Conservation (phyloP, 768 basidiomycete genomes). For the Pleurotus platypus region DNA sequence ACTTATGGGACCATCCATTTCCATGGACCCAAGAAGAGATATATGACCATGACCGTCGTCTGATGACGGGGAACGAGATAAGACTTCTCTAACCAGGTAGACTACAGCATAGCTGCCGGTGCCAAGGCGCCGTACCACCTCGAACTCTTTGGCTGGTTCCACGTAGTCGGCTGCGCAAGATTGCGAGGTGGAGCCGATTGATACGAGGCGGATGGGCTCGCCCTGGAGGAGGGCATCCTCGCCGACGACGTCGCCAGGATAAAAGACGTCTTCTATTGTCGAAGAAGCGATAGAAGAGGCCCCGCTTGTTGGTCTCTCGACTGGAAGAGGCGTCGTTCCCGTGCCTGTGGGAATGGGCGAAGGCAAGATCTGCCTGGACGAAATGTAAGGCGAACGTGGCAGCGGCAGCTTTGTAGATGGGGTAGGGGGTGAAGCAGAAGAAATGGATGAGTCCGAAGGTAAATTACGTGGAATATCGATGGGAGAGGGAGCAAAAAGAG, state of each 20-base stretch:
- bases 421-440: constrained; percentile 21
- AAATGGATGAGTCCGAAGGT: constrained; percentile 11
- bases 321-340: constrained; percentile 19
- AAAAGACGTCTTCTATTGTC: constrained; percentile 58
- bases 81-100: constrained; percentile 82
- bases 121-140: constrained; percentile 84
- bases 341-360: constrained; percentile 24
- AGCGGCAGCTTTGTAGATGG: constrained; percentile 29
- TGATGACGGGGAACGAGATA: constrained; percentile 43
- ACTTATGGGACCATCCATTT: constrained; percentile 38
- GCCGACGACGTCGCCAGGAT: constrained; percentile 71
- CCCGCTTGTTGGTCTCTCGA: constrained; percentile 22
- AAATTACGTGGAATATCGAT: constrained; percentile 22
- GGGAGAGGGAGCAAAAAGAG: constrained; percentile 17
- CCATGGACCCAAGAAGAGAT: constrained; percentile 52
- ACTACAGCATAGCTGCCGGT: constrained; percentile 93
- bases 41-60: constrained; percentile 47
- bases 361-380: constrained; percentile 27
- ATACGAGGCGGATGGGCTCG: constrained; percentile 59
- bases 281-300: constrained; percentile 35
- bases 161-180: constrained; percentile 29
- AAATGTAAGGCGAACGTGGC: constrained; percentile 32
- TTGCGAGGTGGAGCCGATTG: constrained; percentile 33
- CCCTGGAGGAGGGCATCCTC: constrained; percentile 65
- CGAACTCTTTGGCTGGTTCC: constrained; percentile 63